A percentile compares a stretch with the other conserved stretches of the same genome.
These are phyloP conservation scores for Malassezia japonica DNA, from an alignment of 1,284 basidiomycete species.

Conservation along the genomic window DNA sequence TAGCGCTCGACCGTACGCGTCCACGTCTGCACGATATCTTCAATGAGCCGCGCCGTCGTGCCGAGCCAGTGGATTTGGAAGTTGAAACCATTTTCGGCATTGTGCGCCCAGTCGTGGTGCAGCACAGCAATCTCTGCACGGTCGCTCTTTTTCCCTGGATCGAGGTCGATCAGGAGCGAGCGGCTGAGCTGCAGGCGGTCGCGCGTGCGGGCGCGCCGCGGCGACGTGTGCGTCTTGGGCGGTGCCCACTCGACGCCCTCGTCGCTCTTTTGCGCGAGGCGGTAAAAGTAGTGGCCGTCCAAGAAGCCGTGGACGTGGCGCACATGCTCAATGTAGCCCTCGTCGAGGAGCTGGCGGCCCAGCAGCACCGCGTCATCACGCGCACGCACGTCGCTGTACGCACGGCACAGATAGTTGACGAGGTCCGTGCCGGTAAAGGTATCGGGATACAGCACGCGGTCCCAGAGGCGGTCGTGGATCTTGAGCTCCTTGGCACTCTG, in stretches of 20 bases:
- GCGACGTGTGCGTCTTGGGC: too few relatives aligned
- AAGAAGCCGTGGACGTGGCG: conserved; percentile 37
- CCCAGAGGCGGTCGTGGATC: conserved; percentile 44
- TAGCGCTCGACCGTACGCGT: conserved; percentile 75
- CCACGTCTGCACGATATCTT: conserved; percentile 78
- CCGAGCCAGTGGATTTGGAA: conserved; percentile 90
- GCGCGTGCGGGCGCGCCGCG: neutral
- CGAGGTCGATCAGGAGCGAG: conserved; percentile 41
- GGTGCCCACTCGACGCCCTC: conserved; percentile 1
- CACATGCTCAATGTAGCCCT: conserved; percentile 42
- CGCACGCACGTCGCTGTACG: conserved; percentile 33
- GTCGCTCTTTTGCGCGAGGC: conserved; percentile 12
- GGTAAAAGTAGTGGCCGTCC: conserved; percentile 46
- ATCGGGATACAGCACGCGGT: conserved; percentile 38
- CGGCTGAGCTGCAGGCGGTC: conserved; percentile 35
- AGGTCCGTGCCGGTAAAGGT: conserved; percentile 44
- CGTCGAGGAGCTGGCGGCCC: conserved; percentile 30
- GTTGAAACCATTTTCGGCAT: conserved; percentile 46
- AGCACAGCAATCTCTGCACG: conserved; percentile 44
- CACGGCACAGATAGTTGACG: conserved; percentile 40
- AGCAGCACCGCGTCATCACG: conserved; percentile 40
- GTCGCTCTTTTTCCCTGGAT: conserved; percentile 33
- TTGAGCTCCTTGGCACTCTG: conserved; percentile 23
- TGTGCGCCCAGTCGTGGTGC: conserved; percentile 47
- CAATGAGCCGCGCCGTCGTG: conserved; percentile 86